These are phyloP conservation scores for Fusarium sp. DNA, from an alignment of 2,329 filamentous ascomycete genomes.

Conservation along the genomic window DNA sequence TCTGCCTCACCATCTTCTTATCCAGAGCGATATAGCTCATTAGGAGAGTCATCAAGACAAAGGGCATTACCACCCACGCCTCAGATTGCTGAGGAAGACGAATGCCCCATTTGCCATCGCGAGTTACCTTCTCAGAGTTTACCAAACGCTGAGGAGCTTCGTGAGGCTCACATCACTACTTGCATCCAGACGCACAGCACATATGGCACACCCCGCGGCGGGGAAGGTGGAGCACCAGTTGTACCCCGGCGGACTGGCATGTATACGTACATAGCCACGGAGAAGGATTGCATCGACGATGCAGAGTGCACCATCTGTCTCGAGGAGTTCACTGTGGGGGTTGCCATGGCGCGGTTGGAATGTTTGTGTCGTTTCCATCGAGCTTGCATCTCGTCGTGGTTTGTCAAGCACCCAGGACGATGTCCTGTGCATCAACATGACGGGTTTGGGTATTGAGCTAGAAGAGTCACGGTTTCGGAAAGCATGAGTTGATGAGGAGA, in stretches of 20 bases:
- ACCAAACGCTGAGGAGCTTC: slow-evolving; percentile 65
- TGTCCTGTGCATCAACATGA: slow-evolving; percentile 77
- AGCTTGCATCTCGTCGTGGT: slow-evolving; percentile 72
- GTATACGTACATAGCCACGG: slow-evolving; percentile 73
- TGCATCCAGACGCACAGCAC: slow-evolving; percentile 70
- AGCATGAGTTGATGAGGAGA: neutral
- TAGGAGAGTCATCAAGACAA: slow-evolving; percentile 53
- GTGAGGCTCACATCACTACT: slow-evolving; percentile 69
- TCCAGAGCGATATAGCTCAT: slow-evolving; percentile 50
- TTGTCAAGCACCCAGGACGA: slow-evolving; percentile 70
- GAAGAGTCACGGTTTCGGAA: slow-evolving; percentile 9
- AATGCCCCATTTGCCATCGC: slow-evolving; percentile 81
- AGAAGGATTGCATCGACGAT: slow-evolving; percentile 76
- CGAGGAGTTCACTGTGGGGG: slow-evolving; percentile 73
- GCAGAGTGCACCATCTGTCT: slow-evolving; percentile 77
- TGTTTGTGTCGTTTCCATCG: slow-evolving; percentile 75
- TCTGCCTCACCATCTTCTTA: slow-evolving; percentile 51
- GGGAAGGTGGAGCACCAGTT: slow-evolving; percentile 47
- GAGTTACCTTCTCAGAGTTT: slow-evolving; percentile 73
- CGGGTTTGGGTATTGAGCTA: slow-evolving; percentile 63
- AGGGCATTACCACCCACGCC: slow-evolving; percentile 59
- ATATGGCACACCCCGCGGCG: slow-evolving; percentile 56
- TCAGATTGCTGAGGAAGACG: slow-evolving; percentile 77
- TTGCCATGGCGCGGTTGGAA: slow-evolving; percentile 74
- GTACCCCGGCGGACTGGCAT: slow-evolving; percentile 67